These are phyloP conservation scores for Comarum palustre DNA, from an alignment of 306 rosid genomes.

Conservation along the genomic window DNA sequence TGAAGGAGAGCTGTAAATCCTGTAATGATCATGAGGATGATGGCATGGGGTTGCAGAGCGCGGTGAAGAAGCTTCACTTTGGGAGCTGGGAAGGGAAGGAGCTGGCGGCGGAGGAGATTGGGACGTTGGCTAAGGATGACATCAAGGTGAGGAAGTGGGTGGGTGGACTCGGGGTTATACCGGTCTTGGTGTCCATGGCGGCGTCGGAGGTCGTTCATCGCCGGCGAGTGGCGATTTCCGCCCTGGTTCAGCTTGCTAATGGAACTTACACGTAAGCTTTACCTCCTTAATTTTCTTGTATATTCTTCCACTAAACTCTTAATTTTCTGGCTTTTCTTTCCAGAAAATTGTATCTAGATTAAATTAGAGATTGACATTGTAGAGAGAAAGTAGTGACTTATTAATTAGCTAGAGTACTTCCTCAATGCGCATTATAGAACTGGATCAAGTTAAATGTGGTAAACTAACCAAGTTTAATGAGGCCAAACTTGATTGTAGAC, in stretches of 20 bases:
- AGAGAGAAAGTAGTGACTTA: background rate
- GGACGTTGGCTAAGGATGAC: conserved; percentile 56
- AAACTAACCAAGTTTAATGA: background rate
- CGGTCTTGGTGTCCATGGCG: conserved; percentile 72
- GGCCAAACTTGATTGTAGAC: background rate
- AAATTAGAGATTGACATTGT: background rate
- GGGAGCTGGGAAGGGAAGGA: conserved; percentile 87
- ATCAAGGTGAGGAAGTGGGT: conserved; percentile 59
- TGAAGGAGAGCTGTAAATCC: conserved; percentile 23
- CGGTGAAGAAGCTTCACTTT: conserved; percentile 90
- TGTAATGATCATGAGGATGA: conserved; percentile 31
- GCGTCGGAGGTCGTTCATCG: conserved; percentile 40
- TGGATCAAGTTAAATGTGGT: background rate
- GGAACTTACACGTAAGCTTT: conserved; percentile 75
- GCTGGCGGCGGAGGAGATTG: conserved; percentile 64
- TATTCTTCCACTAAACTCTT: background rate
- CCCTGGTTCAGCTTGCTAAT: conserved; percentile 64
- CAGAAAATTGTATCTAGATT: too few relatives aligned
- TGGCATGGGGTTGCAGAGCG: conserved; percentile 47
- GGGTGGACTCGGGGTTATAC: conserved; percentile 78
- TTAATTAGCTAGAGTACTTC: background rate
- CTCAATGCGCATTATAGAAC: background rate
- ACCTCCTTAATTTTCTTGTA: background rate
- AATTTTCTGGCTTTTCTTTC: too few relatives aligned
- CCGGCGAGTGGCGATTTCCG: conserved; percentile 45